Conservation (phyloP, 139 green algal genomes). For the Medakamo hakoo region DNA sequence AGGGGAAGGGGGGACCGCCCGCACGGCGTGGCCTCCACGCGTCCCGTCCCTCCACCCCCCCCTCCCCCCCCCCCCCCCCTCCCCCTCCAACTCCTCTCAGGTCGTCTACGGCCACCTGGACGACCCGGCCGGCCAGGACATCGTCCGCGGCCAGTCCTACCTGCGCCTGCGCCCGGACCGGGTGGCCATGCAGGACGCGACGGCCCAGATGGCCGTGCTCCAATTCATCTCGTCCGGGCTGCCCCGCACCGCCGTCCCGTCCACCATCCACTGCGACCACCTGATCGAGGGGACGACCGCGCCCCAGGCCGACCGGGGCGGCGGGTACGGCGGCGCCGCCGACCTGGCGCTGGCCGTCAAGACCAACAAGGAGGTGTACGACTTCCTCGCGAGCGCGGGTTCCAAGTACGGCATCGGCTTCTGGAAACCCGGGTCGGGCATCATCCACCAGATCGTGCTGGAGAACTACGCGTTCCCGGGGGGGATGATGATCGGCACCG, state of each 20-base stretch:
- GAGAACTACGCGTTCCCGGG: constrained; percentile 92
- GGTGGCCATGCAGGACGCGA: constrained; percentile 93
- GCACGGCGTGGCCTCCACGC: no score
- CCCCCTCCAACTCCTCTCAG: constrained; percentile 24
- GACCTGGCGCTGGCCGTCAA: constrained; percentile 55
- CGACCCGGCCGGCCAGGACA: constrained; percentile 65
- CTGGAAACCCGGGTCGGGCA: constrained; percentile 81
- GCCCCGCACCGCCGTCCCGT: constrained; percentile 71
- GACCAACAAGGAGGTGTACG: constrained; percentile 85
- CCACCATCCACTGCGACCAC: constrained; percentile 92
- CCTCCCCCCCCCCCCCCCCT: background rate
- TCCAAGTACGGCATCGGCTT: constrained; percentile 92
- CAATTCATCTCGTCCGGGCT: constrained; percentile 92
- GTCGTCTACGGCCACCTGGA: constrained; percentile 89
- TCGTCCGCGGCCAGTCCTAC: constrained; percentile 72
- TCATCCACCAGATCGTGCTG: constrained; percentile 93
- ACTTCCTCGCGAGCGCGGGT: constrained; percentile 76
- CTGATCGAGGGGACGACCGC: constrained; percentile 88
- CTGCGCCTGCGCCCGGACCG: constrained; percentile 78
- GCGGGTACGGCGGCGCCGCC: constrained; percentile 49
- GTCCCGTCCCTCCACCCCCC: no score
- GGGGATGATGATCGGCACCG: constrained; percentile 89
- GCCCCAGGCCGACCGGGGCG: constrained; percentile 57
- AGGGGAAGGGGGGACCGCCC: background rate
- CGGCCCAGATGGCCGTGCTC: constrained; percentile 90